Evolutionary conservation across 306 rosid species (phyloP).

Genomic region (Glycyrrhiza uralensis): DNA sequence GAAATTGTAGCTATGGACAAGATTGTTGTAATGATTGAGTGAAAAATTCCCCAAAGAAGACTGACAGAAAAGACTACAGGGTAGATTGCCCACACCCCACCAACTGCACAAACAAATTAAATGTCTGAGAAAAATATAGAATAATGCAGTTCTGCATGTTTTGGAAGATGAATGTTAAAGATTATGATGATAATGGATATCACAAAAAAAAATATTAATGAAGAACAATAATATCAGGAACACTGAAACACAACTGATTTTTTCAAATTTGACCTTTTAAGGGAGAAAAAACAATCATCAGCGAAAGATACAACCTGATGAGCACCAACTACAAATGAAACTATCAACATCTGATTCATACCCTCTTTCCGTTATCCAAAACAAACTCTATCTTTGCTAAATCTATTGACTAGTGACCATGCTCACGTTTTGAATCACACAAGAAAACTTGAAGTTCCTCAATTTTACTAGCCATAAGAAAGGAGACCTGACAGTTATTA

Average conservation of each 20-base stretch:
- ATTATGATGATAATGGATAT: background rate
- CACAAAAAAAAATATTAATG: background rate
- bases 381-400: background rate
- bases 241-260: background rate
- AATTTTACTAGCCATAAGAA: background rate
- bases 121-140: slow-evolving; percentile 15
- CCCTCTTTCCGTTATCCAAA: background rate
- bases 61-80: slow-evolving; percentile 69
- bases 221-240: background rate
- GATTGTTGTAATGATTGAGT: slow-evolving; percentile 47
- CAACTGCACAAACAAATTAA: slow-evolving; percentile 58
- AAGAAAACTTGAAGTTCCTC: background rate
- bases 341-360: background rate
- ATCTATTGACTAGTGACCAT: background rate
- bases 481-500: background rate
- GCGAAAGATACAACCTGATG: background rate
- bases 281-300: background rate
- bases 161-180: background rate
- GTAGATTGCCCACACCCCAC: slow-evolving; percentile 81
- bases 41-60: slow-evolving; percentile 60
- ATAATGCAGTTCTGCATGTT: background rate
- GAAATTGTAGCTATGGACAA: slow-evolving; percentile 68
- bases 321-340: background rate
- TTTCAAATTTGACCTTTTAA: background rate
- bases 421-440: background rate